These are phyloP conservation scores for Penicillium brevicompactum DNA, from an alignment of 2,329 filamentous ascomycete genomes.

Conservation along the genomic window DNA sequence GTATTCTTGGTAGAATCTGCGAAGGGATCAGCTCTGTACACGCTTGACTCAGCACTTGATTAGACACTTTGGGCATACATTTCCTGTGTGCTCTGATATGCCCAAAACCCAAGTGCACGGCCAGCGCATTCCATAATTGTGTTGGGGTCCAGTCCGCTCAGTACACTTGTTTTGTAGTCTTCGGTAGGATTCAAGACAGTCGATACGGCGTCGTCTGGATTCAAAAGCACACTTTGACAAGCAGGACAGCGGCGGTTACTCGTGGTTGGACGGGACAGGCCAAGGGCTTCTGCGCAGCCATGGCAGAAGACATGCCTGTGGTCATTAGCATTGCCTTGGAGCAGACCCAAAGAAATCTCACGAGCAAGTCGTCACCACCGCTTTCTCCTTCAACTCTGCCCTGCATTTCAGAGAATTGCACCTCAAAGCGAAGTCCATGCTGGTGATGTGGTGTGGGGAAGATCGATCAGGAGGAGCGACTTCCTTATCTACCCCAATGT, in stretches of 20 bases:
- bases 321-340: slow-evolving; percentile 9
- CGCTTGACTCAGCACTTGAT: not conserved
- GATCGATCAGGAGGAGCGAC: slow-evolving; percentile 14
- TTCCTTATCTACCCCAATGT: not conserved
- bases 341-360: slow-evolving; percentile 38
- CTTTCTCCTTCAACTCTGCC: slow-evolving; percentile 66
- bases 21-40: slow-evolving; percentile 7
- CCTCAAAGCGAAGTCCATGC: slow-evolving; percentile 73
- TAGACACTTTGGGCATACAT: slow-evolving; percentile 57
- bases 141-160: slow-evolving; percentile 79
- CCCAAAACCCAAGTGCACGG: slow-evolving; percentile 79
- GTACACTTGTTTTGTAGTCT: slow-evolving; percentile 84
- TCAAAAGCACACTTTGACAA: slow-evolving; percentile 68
- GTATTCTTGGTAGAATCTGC: slow-evolving; percentile 75
- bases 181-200: slow-evolving; percentile 76
- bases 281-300: slow-evolving; percentile 67
- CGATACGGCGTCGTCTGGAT: slow-evolving; percentile 73
- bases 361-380: slow-evolving; percentile 90
- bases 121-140: slow-evolving; percentile 85
- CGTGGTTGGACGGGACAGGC: slow-evolving; percentile 60
- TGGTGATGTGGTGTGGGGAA: slow-evolving; percentile 7
- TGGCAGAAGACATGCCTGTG: slow-evolving; percentile 82
- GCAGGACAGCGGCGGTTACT: slow-evolving; percentile 70
- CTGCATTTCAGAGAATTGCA: slow-evolving; percentile 84
- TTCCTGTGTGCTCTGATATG: slow-evolving; percentile 81